Percentiles rank a stretch among this genome's conserved stretches.
These are phyloP conservation scores for Pestalotiopsis sp. DNA, from an alignment of 2,329 filamentous ascomycete species.

Conservation along the genomic window DNA sequence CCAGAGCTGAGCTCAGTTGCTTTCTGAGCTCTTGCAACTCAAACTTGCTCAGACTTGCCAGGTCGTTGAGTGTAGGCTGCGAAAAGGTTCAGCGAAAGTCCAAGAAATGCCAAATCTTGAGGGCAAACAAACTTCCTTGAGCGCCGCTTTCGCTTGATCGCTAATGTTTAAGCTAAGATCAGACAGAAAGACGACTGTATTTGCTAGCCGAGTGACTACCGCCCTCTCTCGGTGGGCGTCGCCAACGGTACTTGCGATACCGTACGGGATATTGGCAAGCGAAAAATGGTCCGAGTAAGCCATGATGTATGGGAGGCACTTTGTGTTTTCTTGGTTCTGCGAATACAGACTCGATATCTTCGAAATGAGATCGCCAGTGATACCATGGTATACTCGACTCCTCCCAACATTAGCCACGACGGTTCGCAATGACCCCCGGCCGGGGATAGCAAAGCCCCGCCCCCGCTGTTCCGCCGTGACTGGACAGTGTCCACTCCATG, in stretches of 20 bases:
- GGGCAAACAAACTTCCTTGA: constrained; percentile 18
- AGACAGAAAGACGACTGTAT: constrained; percentile 55
- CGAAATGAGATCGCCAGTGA: neutral
- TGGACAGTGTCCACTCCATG: neutral
- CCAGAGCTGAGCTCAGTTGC: constrained; percentile 21
- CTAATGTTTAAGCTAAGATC: constrained; percentile 35
- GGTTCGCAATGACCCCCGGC: neutral
- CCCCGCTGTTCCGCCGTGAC: constrained; percentile 13
- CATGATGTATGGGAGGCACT: neutral
- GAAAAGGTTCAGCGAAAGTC: neutral
- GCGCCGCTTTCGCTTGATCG: constrained; percentile 13
- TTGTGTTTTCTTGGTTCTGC: neutral
- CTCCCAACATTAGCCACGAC: neutral
- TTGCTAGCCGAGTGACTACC: constrained; percentile 51
- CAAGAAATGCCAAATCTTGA: neutral
- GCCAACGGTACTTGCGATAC: constrained; percentile 45
- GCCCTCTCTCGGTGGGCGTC: constrained; percentile 37
- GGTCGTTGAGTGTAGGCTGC: constrained; percentile 23
- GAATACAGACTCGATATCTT: neutral
- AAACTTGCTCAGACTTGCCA: constrained; percentile 18
- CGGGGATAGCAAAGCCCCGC: constrained; percentile 8
- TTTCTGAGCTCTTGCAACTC: constrained; percentile 21
- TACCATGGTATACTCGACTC: neutral
- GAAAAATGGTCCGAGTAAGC: constrained; percentile 47
- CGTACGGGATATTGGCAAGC: constrained; percentile 55